Base-by-base conservation (phyloP, 495 filamentous ascomycete species). In the Daldinia vernicosa region DNA sequence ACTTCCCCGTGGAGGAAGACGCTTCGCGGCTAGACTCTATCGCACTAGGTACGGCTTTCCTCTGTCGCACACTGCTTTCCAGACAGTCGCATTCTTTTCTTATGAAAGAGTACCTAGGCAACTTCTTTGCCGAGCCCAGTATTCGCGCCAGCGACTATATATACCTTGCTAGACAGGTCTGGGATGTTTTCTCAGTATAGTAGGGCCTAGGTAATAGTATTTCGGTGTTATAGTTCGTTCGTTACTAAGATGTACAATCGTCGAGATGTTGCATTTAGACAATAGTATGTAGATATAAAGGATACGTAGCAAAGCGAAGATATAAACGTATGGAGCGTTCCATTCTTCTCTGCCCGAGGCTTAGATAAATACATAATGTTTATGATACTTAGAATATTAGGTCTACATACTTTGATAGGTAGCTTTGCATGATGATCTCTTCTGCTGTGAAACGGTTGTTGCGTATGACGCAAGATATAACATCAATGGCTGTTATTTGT, bases 111-210 rank as follows among this genome's bases (percentile, higher is more conserved):
- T 22, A 84, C 79, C 55, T 63, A 76, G 32, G 80, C 78, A 14
- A 86, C 76, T 67, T 86, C 82, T 63, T 79, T 76, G 43, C 85
- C 84, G 63, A 86, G 73, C 19, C 85, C 84, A 15, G 81, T 73
- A 54, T 83, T 84, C 63, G 79, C 79, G 33, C 86, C 86, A 1
- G 87, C 87, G 11, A 89, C 81, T 24, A 88, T 62, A 65, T 75
- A 80, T 63, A 84, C 76, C 62, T 74, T 75, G 12, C 63, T 68
- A 22, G 60, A 47, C 30, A 75, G 52, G 53, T 76, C 74, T 27
- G 63, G 59, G 0, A 79, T 70, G 24, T 80, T 60, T 28, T 75
- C 54, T 78, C 76, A 8, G 79, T 81, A 47, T 74, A 80, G 8
- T 67, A 70, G 1, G 79, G 74, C 51, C 63, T 70, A n/a, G n/a